These are phyloP conservation scores for Aspergillus pseudoglaucus DNA, from an alignment of 2,329 filamentous ascomycete genomes.

Conservation along the genomic window DNA sequence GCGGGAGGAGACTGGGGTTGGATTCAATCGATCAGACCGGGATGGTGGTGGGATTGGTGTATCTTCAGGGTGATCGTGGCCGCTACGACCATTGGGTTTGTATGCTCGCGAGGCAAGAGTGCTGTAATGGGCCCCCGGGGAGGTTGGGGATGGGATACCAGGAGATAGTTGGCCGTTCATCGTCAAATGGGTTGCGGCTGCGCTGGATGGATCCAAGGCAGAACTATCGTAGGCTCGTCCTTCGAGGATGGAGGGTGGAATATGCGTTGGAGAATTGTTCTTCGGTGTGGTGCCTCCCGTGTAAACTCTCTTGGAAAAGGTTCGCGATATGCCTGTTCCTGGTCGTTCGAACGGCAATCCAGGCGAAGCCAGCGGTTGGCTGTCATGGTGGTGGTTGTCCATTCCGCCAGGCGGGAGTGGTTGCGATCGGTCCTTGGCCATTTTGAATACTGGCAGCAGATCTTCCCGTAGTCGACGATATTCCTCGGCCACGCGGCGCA, in stretches of 20 bases:
- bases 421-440: conserved; percentile 86
- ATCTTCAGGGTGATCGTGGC: conserved; percentile 37
- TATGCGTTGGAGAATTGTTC: conserved; percentile 66
- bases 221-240: conserved; percentile 49
- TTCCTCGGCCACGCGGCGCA: conserved; percentile 78
- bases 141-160: conserved; percentile 42
- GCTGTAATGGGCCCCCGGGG: conserved; percentile 33
- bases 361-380: conserved; percentile 35
- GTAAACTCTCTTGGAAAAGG: conserved; percentile 67
- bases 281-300: conserved; percentile 67
- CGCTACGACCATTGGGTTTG: conserved; percentile 17
- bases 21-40: conserved; percentile 26
- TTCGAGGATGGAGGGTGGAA: conserved; percentile 61
- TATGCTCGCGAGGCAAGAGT: conserved; percentile 41
- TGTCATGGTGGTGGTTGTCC: conserved; percentile 23
- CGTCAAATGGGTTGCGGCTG: conserved; percentile 62
- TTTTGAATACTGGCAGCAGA: conserved; percentile 78
- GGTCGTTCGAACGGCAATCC: conserved; percentile 33
- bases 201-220: conserved; percentile 60
- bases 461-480: conserved; percentile 86
- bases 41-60: conserved; percentile 18
- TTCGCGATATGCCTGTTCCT: conserved; percentile 57
- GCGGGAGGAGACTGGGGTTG: conserved; percentile 24
- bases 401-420: conserved; percentile 57
- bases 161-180: conserved; percentile 58